A percentile compares a stretch with the other conserved stretches of the same genome.
Conservation (phyloP, 2,329 filamentous ascomycete genomes). For the Aspergillus alliaceus region DNA sequence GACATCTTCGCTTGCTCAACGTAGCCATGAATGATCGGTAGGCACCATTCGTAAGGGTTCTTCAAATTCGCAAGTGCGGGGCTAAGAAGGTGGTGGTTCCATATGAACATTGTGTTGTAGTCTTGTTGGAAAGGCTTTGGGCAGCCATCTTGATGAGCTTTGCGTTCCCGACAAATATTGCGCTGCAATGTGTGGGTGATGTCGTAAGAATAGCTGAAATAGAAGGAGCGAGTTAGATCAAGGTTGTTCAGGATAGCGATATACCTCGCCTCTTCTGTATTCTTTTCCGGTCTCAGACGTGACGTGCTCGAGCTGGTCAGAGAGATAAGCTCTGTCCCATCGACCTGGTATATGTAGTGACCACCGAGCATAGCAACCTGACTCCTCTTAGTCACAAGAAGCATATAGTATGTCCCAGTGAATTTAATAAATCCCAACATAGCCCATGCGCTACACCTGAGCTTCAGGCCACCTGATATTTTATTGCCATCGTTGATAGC, state of each 20-base stretch:
- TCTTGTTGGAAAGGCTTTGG: conserved; percentile 69
- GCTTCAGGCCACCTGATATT: conserved; percentile 80
- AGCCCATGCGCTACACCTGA: conserved; percentile 90
- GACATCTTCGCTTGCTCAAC: conserved; percentile 85
- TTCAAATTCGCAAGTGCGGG: conserved; percentile 70
- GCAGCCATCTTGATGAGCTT: conserved; percentile 65
- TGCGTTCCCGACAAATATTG: conserved; percentile 81
- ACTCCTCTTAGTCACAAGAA: conserved; percentile 91
- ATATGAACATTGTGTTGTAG: conserved; percentile 95
- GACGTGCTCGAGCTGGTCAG: conserved; percentile 69
- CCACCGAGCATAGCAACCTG: conserved; percentile 95
- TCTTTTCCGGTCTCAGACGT: conserved; percentile 74
- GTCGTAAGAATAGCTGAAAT: conserved; percentile 98
- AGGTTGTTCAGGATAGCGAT: conserved; percentile 86
- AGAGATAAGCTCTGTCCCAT: conserved; percentile 87
- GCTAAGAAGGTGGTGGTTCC: conserved; percentile 86
- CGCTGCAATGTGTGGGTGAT: conserved; percentile 89
- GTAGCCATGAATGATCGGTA: conserved; percentile 93
- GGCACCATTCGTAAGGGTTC: conserved; percentile 91
- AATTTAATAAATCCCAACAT: conserved; percentile 93
- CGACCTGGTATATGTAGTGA: conserved; percentile 93
- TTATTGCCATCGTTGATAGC: conserved; percentile 95
- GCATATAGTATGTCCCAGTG: conserved; percentile 95
- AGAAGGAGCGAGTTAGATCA: conserved; percentile 87
- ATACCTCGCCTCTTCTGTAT: conserved; percentile 86